Base-by-base conservation (phyloP, 306 rosid species). In the Cucumis hystrix region DNA sequence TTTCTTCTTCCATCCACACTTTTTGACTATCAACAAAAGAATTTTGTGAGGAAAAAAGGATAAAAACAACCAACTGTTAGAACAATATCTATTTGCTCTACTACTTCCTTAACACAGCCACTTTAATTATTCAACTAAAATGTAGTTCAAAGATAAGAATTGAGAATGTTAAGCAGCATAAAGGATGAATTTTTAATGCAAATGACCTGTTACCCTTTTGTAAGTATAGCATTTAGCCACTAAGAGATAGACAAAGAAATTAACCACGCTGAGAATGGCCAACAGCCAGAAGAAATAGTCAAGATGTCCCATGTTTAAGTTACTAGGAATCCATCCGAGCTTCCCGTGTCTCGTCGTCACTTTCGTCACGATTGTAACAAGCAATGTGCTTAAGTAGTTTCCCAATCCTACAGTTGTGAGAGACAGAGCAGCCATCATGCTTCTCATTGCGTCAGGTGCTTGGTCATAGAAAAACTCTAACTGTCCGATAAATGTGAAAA, bases 401-500 rank as follows among this genome's bases (percentile, higher is more conserved):
- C 97, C 98, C 51, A 88, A 30, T 11, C 97, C 91, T 25, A 77
- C 75, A 0, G 91, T 88, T 49, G 96, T 91, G 23, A 91, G 98
- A 13, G 92, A 79, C 25, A 93, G 92, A n/a, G 96, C 92, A 55
- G 91, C 85, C 74, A 92, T 83, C 76, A 93, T 35, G 79, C 98
- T 93, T 88, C 98, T 84, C 96, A 93, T 87, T 8, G 97, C 89
- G 66, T 93, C 98, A 4, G 97, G 98, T 30, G 98, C 92, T 65
- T 91, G 90, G 78, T 82, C 90, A 63, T 92, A 92, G 80, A 84
- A 92, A 55, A 92, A 92, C 82, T 89, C 95, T 49, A 89, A 1
- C 80, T 81, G 85, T 43, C 91, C 97, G 61, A 92, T 88, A 83
- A 83, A 82, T 25, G 90, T 83, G 76, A 92, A 89, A 49, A 89